Evolutionary conservation across 257 asterid species (phyloP).

Genomic region (Lavandula angustifolia): DNA sequence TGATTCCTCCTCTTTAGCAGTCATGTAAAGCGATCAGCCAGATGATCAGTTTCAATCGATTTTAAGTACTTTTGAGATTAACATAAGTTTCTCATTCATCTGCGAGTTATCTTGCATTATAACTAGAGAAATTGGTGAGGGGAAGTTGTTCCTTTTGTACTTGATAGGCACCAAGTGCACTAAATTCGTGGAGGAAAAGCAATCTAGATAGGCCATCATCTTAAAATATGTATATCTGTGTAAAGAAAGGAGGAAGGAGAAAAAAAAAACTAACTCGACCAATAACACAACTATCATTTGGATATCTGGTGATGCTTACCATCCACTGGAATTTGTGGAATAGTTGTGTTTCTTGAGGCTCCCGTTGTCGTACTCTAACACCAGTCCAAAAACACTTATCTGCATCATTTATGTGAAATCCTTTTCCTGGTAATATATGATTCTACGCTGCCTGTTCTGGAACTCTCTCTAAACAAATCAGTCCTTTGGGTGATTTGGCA

Average conservation of each 20-base stretch:
- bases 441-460: not conserved
- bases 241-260: not conserved
- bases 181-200: not conserved
- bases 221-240: constrained; percentile 5
- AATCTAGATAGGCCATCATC: constrained; percentile 2
- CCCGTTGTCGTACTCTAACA: not conserved
- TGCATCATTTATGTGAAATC: not conserved
- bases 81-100: not conserved
- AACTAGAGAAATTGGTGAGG: not conserved
- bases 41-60: not conserved
- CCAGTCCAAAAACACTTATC: not conserved
- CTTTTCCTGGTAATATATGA: not conserved
- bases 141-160: not conserved
- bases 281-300: not conserved
- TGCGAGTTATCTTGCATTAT: constrained; percentile 13
- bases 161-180: not conserved
- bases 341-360: not conserved
- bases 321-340: not conserved
- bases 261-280: not conserved
- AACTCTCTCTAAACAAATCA: constrained; percentile 1
- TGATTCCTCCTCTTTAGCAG: not conserved
- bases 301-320: not conserved
- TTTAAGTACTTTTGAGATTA: not conserved
- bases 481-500: constrained; percentile 7
- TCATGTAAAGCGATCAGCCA: not conserved